Conservation (phyloP, 345 rosid genomes). For the Toxicodendron radicans region DNA sequence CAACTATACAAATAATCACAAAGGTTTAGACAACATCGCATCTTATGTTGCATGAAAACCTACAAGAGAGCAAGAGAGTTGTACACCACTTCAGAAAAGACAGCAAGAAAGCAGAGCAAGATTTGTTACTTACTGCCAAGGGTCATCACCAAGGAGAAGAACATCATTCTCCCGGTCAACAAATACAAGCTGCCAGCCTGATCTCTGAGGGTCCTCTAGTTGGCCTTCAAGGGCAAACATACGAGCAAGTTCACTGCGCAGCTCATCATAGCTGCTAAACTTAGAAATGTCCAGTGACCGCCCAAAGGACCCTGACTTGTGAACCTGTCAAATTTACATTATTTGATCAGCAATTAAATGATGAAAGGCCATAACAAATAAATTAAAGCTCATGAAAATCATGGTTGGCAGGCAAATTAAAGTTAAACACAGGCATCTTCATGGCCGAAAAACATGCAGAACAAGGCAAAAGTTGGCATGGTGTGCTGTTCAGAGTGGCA, state of each 20-base stretch:
- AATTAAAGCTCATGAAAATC: slow-evolving; percentile 11
- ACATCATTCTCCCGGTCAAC: slow-evolving; percentile 56
- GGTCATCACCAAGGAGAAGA: slow-evolving; percentile 57
- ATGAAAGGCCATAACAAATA: neutral
- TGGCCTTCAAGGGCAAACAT: slow-evolving; percentile 57
- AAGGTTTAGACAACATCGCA: too few species aligned
- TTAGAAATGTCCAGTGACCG: slow-evolving; percentile 50
- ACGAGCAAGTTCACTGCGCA: slow-evolving; percentile 47
- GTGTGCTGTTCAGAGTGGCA: too few species aligned
- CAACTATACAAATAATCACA: too few species aligned
- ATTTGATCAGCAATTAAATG: slow-evolving; percentile 11
- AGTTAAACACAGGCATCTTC: slow-evolving; percentile 1
- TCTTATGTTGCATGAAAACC: too few species aligned
- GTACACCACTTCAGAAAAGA: neutral
- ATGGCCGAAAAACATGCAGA: neutral
- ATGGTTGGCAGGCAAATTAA: neutral
- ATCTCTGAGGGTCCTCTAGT: slow-evolving; percentile 53
- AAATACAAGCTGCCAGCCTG: slow-evolving; percentile 67
- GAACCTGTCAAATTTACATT: slow-evolving; percentile 33
- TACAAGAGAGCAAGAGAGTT: too few species aligned
- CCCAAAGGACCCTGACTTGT: slow-evolving; percentile 48
- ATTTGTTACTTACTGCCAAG: slow-evolving; percentile 44
- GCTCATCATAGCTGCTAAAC: slow-evolving; percentile 50
- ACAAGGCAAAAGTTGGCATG: neutral
- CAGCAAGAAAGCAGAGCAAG: neutral